Conservation (phyloP, 495 filamentous ascomycete genomes). For the Hypoxylon lienhwacheense region DNA sequence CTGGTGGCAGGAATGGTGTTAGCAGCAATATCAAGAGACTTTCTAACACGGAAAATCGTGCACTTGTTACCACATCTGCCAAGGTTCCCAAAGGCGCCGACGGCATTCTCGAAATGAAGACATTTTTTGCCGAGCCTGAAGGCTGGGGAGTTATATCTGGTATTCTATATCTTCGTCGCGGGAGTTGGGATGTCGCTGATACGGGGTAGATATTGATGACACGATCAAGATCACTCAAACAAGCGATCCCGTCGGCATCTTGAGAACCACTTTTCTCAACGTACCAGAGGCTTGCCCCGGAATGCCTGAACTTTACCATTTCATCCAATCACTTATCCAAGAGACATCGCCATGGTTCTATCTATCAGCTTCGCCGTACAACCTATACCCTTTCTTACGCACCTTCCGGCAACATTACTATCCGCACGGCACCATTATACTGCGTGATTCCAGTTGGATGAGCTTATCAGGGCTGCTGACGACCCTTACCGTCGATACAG, state of each 20-base stretch:
- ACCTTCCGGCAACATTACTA: conserved; percentile 70
- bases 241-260: conserved; percentile 72
- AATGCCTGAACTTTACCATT: conserved; percentile 81
- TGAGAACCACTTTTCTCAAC: conserved; percentile 83
- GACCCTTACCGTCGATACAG: conserved; percentile 75
- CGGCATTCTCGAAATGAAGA: conserved; percentile 60
- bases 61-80: conserved; percentile 46
- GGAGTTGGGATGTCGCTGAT: conserved; percentile 13
- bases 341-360: conserved; percentile 80
- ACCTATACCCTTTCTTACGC: conserved; percentile 86
- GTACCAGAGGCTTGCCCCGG: conserved; percentile 68
- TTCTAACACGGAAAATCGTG: conserved; percentile 43
- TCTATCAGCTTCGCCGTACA: conserved; percentile 92
- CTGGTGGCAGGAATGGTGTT: conserved; percentile 70
- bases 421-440: conserved; percentile 74
- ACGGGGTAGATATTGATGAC: conserved; percentile 77
- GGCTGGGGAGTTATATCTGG: conserved; percentile 87
- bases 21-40: conserved; percentile 59
- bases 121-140: conserved; percentile 70
- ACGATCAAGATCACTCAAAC: conserved; percentile 93
- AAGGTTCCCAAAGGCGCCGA: conserved; percentile 51
- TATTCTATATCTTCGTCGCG: conserved; percentile 32
- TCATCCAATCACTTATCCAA: conserved; percentile 58
- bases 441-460: conserved; percentile 87
- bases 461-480: conserved; percentile 78